Conservation (phyloP, 305 asterid genomes). For the Lippia alba region DNA sequence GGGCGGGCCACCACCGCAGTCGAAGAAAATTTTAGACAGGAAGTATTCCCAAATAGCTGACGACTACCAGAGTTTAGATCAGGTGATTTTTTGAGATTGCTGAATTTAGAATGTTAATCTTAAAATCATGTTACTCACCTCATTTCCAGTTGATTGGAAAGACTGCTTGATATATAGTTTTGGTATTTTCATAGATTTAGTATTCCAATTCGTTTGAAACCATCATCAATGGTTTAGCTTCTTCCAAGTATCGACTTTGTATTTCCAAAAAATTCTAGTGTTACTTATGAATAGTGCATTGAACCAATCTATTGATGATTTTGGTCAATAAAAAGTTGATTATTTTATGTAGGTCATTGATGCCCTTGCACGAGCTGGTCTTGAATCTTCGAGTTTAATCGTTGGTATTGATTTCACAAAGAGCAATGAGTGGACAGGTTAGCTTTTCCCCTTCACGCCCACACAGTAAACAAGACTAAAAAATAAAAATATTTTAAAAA, state of each 20-base stretch:
- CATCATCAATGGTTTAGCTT: not conserved
- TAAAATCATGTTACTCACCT: not conserved
- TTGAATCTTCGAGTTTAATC: conserved; percentile 91
- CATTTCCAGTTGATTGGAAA: not conserved
- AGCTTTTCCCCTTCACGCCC: conserved; percentile 6
- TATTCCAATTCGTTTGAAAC: not conserved
- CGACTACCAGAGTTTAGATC: conserved; percentile 68
- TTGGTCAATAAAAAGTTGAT: conserved; percentile 10
- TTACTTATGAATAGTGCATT: conserved; percentile 11
- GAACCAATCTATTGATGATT: conserved; percentile 14
- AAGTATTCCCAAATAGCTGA: conserved; percentile 86
- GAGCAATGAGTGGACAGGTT: conserved; percentile 99
- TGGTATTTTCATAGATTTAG: not conserved
- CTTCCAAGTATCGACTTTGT: not conserved
- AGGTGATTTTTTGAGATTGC: conserved; percentile 43
- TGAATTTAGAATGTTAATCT: not conserved
- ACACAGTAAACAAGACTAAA: too few relatives aligned
- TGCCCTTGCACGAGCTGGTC: conserved; percentile 93
- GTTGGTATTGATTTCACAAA: conserved; percentile 98
- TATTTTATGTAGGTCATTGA: conserved; percentile 67
- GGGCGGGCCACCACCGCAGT: conserved; percentile 58
- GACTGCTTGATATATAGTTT: too few relatives aligned
- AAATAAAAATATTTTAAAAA: too few relatives aligned
- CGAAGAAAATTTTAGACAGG: conserved; percentile 72
- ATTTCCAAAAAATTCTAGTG: not conserved